Evolutionary conservation across 2,329 filamentous ascomycete species (phyloP).

Genomic region (Phialophora macrospora): DNA sequence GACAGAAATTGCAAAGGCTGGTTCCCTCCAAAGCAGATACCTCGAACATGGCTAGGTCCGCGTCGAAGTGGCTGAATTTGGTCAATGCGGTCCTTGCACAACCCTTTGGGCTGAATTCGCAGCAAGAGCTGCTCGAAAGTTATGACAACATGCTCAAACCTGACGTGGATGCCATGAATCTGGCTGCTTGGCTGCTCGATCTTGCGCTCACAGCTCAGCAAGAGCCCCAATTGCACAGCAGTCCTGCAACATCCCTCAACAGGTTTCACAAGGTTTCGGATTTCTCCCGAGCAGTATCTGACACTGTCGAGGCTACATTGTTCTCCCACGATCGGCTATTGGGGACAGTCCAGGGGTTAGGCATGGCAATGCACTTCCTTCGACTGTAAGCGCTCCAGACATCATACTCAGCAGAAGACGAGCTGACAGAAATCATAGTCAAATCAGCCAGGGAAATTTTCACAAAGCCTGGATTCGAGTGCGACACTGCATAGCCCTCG

Average conservation of each 20-base stretch:
- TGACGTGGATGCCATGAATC: slow-evolving; percentile 20
- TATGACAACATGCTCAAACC: slow-evolving; percentile 21
- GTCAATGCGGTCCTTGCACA: slow-evolving; percentile 19
- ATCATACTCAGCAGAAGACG: no score
- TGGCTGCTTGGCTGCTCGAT: slow-evolving; percentile 30
- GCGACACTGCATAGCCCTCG: slow-evolving; percentile 47
- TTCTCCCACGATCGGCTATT: slow-evolving; percentile 43
- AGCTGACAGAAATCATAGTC: slow-evolving; percentile 34
- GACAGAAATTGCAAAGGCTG: slow-evolving; percentile 26
- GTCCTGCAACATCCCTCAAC: slow-evolving; percentile 12
- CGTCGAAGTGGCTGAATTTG: slow-evolving; percentile 16
- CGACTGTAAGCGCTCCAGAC: slow-evolving; percentile 43
- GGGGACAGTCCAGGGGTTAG: slow-evolving; percentile 40
- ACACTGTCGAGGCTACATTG: slow-evolving; percentile 21
- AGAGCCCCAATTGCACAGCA: slow-evolving; percentile 9
- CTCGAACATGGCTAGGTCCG: slow-evolving; percentile 11
- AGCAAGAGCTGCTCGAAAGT: slow-evolving; percentile 21
- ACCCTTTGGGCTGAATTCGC: slow-evolving; percentile 21
- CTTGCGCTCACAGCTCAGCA: slow-evolving; percentile 28
- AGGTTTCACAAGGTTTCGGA: slow-evolving; percentile 7
- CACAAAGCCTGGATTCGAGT: slow-evolving; percentile 46
- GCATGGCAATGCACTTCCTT: slow-evolving; percentile 44
- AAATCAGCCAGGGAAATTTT: slow-evolving; percentile 44
- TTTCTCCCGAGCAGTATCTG: slow-evolving; percentile 25
- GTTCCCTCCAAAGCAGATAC: slow-evolving; percentile 25